Percentiles rank a stretch among this genome's conserved stretches.
Evolutionary conservation across 2,329 filamentous ascomycete species (phyloP).

Genomic region (Fusarium continuum): DNA sequence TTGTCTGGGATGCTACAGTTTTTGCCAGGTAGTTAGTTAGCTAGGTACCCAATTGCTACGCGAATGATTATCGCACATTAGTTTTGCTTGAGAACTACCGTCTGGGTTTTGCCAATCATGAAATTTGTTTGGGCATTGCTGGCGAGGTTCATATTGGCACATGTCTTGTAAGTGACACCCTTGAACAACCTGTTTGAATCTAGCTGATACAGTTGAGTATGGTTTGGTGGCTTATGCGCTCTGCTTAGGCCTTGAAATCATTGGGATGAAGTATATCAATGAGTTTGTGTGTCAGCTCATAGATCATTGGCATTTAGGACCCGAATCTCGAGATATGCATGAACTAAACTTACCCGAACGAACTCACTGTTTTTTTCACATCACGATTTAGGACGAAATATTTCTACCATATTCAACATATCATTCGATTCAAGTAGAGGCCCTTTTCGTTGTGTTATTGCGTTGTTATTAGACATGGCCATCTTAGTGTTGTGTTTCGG

Average conservation of each 20-base stretch:
- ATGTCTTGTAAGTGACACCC: neutral
- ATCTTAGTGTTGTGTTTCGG: neutral
- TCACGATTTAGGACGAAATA: too few relatives aligned
- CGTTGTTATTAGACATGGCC: neutral
- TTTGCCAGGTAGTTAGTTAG: slow-evolving; percentile 9
- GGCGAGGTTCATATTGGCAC: neutral
- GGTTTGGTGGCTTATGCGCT: neutral
- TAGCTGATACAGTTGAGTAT: neutral
- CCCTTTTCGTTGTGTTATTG: too few relatives aligned
- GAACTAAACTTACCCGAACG: too few relatives aligned
- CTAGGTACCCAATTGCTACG: slow-evolving; percentile 13
- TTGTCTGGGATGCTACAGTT: slow-evolving; percentile 24
- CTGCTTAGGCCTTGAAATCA: too few relatives aligned
- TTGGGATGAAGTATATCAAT: too few relatives aligned
- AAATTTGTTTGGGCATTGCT: neutral
- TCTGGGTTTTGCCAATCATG: neutral
- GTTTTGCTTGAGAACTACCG: neutral
- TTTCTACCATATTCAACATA: too few relatives aligned
- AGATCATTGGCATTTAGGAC: too few relatives aligned
- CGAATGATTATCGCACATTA: slow-evolving; percentile 4
- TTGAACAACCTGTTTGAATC: neutral
- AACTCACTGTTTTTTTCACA: too few relatives aligned
- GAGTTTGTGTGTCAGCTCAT: too few relatives aligned
- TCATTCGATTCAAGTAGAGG: neutral
- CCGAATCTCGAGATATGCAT: too few relatives aligned